Conservation (phyloP, 129 eudicot species). For the Helianthus annuus region HanXRQr2.0-SUNRISE NC_035435.2:79268228-79268727, state of each 20-base stretch:
- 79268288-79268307: not conserved
- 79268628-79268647: too few species aligned
- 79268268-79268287: not conserved
- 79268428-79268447: constrained; percentile 47
- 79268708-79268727: too few species aligned
- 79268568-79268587: too few species aligned
- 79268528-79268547: not conserved
- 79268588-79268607: too few species aligned
- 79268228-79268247: constrained; percentile 1
- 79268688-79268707: too few species aligned
- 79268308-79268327: not conserved
- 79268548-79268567: not conserved
- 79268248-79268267: not conserved
- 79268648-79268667: too few species aligned
- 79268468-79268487: constrained; percentile 55
- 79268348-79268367: constrained; percentile 39
- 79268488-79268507: constrained; percentile 47
- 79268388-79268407: too few species aligned
- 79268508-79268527: too few species aligned
- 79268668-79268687: not conserved
- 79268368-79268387: too few species aligned
- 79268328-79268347: not conserved
- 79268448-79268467: constrained; percentile 41
- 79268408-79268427: constrained; percentile 34
- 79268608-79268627: too few species aligned